phyloP scores from a whole-genome alignment of 768 basidiomycete species.

The Tylopilus balloui region DNA sequence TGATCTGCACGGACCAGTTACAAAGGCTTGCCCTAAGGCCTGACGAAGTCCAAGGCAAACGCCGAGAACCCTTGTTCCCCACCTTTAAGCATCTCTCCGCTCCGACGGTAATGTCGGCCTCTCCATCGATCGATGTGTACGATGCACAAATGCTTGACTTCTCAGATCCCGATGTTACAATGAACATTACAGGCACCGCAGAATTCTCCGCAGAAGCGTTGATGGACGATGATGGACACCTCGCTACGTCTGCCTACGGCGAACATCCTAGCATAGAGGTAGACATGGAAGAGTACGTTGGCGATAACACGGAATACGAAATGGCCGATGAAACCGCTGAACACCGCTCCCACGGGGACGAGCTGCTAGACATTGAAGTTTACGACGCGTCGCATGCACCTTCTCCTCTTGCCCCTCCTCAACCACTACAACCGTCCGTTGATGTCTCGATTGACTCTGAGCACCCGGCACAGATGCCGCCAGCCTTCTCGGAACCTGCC shows the following conservation, averaged over 20 bases:
- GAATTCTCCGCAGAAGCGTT: slow-evolving; percentile 49
- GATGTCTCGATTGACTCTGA: slow-evolving; percentile 19
- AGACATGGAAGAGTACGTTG: slow-evolving; percentile 58
- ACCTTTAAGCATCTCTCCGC: slow-evolving; percentile 15
- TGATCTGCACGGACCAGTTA: slow-evolving; percentile 30
- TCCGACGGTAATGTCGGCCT: slow-evolving; percentile 23
- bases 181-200: slow-evolving; percentile 43
- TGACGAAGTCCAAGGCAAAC: slow-evolving; percentile 7
- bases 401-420: slow-evolving; percentile 24
- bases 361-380: slow-evolving; percentile 39
- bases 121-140: slow-evolving; percentile 42
- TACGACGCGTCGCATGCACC: slow-evolving; percentile 35
- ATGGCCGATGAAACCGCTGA: slow-evolving; percentile 33
- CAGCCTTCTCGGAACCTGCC: slow-evolving; percentile 5
- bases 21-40: slow-evolving; percentile 27
- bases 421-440: slow-evolving; percentile 12
- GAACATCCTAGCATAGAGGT: slow-evolving; percentile 51
- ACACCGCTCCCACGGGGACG: slow-evolving; percentile 19
- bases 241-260: slow-evolving; percentile 20
- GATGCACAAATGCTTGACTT: slow-evolving; percentile 67
- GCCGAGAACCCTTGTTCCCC: slow-evolving; percentile 14
- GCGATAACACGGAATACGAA: slow-evolving; percentile 47
- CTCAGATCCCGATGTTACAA: slow-evolving; percentile 54
- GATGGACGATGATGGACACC: slow-evolving; percentile 57
- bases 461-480: slow-evolving; percentile 1